phyloP scores from a whole-genome alignment of 1,284 basidiomycete genomes.

The Thelephora terrestris region DNA sequence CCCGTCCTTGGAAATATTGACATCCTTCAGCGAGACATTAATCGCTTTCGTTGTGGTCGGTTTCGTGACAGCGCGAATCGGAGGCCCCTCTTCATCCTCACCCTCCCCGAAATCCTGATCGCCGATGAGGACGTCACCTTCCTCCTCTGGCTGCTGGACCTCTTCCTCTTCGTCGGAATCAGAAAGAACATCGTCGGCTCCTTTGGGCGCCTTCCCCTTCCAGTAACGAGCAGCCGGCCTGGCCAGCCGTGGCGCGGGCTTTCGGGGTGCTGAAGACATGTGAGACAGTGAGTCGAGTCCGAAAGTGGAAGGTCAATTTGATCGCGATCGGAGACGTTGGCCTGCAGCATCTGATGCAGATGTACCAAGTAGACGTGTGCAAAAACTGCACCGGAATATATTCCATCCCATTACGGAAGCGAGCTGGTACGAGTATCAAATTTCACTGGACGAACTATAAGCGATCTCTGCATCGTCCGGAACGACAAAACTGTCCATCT shows the following conservation, averaged over 20 bases:
- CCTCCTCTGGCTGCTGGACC: slow-evolving; percentile 21
- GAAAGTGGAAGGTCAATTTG: too few relatives aligned
- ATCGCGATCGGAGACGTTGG: too few relatives aligned
- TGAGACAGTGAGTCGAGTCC: too few relatives aligned
- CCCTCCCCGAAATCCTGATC: slow-evolving; percentile 39
- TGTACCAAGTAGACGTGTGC: background rate
- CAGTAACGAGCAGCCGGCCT: slow-evolving; percentile 71
- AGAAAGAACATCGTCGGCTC: slow-evolving; percentile 43
- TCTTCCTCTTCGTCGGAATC: slow-evolving; percentile 53
- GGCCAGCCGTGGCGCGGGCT: slow-evolving; percentile 60
- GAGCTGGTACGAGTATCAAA: background rate
- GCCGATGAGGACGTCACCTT: slow-evolving; percentile 45
- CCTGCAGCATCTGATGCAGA: too few relatives aligned
- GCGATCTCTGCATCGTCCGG: slow-evolving; percentile 52
- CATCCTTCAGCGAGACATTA: slow-evolving; percentile 64
- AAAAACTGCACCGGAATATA: background rate
- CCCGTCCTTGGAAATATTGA: slow-evolving; percentile 67
- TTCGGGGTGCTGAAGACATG: slow-evolving; percentile 30
- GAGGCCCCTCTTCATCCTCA: slow-evolving; percentile 35
- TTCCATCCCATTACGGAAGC: too few relatives aligned
- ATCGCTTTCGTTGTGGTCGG: slow-evolving; percentile 35
- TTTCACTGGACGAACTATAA: slow-evolving; percentile 21
- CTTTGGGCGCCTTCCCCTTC: slow-evolving; percentile 79
- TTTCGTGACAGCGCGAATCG: background rate
- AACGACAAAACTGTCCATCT: slow-evolving; percentile 67